phyloP scores from a whole-genome alignment of 176 grass and related monocot genomes.

The Aechmea fasciata region DNA sequence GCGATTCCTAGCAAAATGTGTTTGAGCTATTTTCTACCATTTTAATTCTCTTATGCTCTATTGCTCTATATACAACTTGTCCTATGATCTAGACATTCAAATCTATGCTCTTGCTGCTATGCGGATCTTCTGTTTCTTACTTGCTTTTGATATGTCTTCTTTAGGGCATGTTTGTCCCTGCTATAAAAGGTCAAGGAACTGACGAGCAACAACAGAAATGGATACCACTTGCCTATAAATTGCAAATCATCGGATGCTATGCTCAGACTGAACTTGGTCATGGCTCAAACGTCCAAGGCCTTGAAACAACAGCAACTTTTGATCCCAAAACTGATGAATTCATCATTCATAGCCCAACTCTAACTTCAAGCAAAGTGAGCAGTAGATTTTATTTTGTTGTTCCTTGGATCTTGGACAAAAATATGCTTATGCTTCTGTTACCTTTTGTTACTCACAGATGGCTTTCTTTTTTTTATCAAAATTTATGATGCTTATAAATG shows the following conservation, averaged over 20 bases:
- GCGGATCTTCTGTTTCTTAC: neutral
- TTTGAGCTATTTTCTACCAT: too few relatives aligned
- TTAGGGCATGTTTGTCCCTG: constrained; percentile 99
- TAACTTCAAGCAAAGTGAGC: constrained; percentile 93
- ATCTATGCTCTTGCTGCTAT: neutral
- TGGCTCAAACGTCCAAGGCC: constrained; percentile 95
- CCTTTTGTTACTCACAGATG: neutral
- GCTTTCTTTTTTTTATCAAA: too few relatives aligned
- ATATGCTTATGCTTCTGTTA: constrained; percentile 2
- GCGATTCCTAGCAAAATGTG: too few relatives aligned
- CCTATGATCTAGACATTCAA: neutral
- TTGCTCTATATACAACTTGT: neutral
- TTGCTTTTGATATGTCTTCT: constrained; percentile 8
- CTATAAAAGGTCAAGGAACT: constrained; percentile 91
- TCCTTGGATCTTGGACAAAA: constrained; percentile 1
- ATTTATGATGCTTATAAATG: neutral
- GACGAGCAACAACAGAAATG: constrained; percentile 96
- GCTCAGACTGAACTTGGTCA: constrained; percentile 98
- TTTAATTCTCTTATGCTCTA: neutral
- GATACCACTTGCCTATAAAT: constrained; percentile 73
- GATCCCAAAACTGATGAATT: constrained; percentile 83
- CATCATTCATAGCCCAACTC: constrained; percentile 85
- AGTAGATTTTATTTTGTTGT: constrained; percentile 5
- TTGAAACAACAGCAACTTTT: constrained; percentile 97
- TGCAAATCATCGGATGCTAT: constrained; percentile 98